Percentiles rank a stretch among this genome's conserved stretches.
phyloP scores from a whole-genome alignment of 2,329 filamentous ascomycete species.

The Ophiostoma piceae region DNA sequence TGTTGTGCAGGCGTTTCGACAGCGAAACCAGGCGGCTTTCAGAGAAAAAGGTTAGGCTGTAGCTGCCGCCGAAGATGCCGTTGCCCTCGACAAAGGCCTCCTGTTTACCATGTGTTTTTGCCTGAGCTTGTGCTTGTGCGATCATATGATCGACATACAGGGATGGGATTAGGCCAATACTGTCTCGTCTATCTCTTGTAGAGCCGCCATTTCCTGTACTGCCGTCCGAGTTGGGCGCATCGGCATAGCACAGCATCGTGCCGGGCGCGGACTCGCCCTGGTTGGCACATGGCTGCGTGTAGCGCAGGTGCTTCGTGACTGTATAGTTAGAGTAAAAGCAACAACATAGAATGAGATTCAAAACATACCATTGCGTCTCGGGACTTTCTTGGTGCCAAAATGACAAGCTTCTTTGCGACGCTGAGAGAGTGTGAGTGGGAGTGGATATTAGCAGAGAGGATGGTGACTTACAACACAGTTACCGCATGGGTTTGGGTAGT shows the following conservation, averaged over 20 bases:
- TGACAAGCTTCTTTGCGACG: slow-evolving; percentile 24
- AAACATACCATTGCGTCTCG: slow-evolving; percentile 22
- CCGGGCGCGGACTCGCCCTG: not conserved
- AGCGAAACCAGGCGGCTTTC: slow-evolving; percentile 33
- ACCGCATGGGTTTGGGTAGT: slow-evolving; percentile 21
- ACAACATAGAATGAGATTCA: not conserved
- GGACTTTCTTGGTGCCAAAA: slow-evolving; percentile 25
- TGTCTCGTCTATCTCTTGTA: no score
- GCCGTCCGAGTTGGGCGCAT: not conserved
- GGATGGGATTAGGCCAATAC: slow-evolving; percentile 25
- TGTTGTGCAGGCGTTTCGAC: slow-evolving; percentile 31
- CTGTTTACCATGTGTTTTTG: slow-evolving; percentile 24
- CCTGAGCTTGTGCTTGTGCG: slow-evolving; percentile 22
- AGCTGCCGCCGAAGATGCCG: slow-evolving; percentile 31
- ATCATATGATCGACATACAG: slow-evolving; percentile 33
- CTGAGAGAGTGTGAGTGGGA: slow-evolving; percentile 19
- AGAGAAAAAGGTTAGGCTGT: slow-evolving; percentile 32
- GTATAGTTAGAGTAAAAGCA: not conserved
- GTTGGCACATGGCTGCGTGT: not conserved
- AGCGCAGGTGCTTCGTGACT: slow-evolving; percentile 20
- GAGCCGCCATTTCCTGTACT: not conserved
- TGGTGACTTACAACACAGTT: slow-evolving; percentile 23
- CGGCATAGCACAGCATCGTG: slow-evolving; percentile 14
- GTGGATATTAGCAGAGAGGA: not conserved
- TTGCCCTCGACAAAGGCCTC: slow-evolving; percentile 30